Percentiles rank a stretch among this genome's conserved stretches.
Evolutionary conservation across 148 eudicot genomes (phyloP).

Genomic region (Rhododendron henanense): DNA sequence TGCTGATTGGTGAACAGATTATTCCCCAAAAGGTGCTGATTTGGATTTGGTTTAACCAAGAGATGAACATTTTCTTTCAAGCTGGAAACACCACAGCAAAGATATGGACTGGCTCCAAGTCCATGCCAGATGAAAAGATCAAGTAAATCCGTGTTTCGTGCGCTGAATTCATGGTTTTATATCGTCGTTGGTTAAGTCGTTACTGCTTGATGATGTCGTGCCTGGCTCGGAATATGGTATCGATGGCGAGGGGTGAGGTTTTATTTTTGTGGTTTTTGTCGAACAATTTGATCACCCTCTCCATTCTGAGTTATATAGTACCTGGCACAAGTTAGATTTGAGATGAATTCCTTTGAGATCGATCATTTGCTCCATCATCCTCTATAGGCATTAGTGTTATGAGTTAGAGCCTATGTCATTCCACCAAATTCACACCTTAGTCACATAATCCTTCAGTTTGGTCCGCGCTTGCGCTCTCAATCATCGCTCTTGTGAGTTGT

Average conservation of each 20-base stretch:
- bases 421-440: too few relatives aligned
- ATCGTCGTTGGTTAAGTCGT: not conserved
- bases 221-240: not conserved
- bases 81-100: slow-evolving; percentile 44
- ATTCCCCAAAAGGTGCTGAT: slow-evolving; percentile 65
- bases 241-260: not conserved
- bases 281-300: too few relatives aligned
- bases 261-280: too few relatives aligned
- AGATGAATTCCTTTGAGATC: too few relatives aligned
- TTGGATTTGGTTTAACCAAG: slow-evolving; percentile 66
- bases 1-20: slow-evolving; percentile 68
- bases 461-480: too few relatives aligned
- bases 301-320: too few relatives aligned
- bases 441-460: too few relatives aligned
- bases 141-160: not conserved
- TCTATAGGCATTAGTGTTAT: too few relatives aligned
- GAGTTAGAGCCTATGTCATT: too few relatives aligned
- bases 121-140: not conserved
- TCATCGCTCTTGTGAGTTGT: too few relatives aligned
- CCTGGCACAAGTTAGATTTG: too few relatives aligned
- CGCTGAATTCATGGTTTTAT: not conserved
- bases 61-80: slow-evolving; percentile 53
- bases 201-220: not conserved
- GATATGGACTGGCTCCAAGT: slow-evolving; percentile 14
- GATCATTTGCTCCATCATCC: too few relatives aligned